Evolutionary conservation across 257 asterid genomes (phyloP).

Genomic region (Haberlea rhodopensis): DNA sequence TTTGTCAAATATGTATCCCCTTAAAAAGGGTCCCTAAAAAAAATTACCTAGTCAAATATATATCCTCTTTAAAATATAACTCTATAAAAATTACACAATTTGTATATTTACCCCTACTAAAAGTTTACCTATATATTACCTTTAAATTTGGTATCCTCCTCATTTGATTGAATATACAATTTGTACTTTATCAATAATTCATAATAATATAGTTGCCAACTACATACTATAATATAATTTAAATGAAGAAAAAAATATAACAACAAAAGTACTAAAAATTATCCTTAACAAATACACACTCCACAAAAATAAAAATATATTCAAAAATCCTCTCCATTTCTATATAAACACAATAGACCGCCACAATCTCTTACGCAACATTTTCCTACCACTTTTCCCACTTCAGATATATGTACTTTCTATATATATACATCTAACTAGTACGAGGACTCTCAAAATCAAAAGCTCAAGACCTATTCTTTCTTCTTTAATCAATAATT

Average conservation of each 20-base stretch:
- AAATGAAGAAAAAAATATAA: too few species aligned
- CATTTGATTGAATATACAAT: too few species aligned
- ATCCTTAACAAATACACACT: slow-evolving; percentile 3
- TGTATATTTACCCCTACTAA: neutral
- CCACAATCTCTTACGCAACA: slow-evolving; percentile 30
- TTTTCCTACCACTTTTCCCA: slow-evolving; percentile 25
- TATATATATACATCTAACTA: slow-evolving; percentile 26
- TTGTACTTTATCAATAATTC: too few species aligned
- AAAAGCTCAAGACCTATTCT: slow-evolving; percentile 7
- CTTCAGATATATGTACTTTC: slow-evolving; percentile 20
- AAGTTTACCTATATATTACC: neutral
- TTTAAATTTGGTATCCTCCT: neutral
- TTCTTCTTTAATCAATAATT: neutral
- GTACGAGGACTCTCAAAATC: slow-evolving; percentile 30
- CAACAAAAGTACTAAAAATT: neutral
- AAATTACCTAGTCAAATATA: neutral
- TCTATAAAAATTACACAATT: too few species aligned
- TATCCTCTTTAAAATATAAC: too few species aligned
- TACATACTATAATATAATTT: too few species aligned
- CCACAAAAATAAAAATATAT: slow-evolving; percentile 18
- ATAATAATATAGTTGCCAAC: too few species aligned
- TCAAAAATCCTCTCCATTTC: slow-evolving; percentile 36
- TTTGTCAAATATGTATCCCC: neutral
- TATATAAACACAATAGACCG: slow-evolving; percentile 40
- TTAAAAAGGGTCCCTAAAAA: neutral